Conservation (phyloP, 1,284 basidiomycete species). For the Pholiota adiposa region DNA sequence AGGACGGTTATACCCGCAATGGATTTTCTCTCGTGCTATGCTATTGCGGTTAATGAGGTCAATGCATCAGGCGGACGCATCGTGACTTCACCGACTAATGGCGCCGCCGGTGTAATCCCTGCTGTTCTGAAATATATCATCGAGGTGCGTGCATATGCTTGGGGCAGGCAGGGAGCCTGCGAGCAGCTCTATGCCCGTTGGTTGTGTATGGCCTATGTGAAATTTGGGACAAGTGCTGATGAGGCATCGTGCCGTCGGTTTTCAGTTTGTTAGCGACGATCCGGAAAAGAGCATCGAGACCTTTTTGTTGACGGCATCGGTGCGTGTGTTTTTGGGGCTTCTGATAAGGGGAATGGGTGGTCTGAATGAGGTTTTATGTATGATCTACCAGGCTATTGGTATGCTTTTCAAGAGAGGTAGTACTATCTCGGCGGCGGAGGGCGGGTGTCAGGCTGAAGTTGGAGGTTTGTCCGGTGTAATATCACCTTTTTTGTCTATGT, state of each 20-base stretch:
- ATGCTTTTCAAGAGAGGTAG: conserved; percentile 98
- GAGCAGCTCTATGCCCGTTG: neutral
- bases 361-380: neutral
- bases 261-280: conserved; percentile 86
- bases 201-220: neutral
- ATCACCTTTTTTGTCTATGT: conserved; percentile 4
- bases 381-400: conserved; percentile 70
- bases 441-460: conserved; percentile 87
- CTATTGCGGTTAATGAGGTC: conserved; percentile 90
- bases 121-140: conserved; percentile 88
- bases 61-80: conserved; percentile 93
- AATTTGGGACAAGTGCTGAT: neutral
- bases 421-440: conserved; percentile 95
- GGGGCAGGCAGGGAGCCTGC: neutral
- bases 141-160: conserved; percentile 52
- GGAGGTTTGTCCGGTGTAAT: conserved; percentile 57
- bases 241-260: neutral
- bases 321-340: conserved; percentile 36
- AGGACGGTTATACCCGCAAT: conserved; percentile 90
- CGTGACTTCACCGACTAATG: conserved; percentile 93
- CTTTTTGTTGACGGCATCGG: conserved; percentile 58
- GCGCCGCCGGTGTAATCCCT: conserved; percentile 91
- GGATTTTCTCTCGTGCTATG: conserved; percentile 93
- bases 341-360: neutral
- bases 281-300: conserved; percentile 87